phyloP scores from a whole-genome alignment of 176 grass and related monocot species.

The Hordeum vulgare region DNA sequence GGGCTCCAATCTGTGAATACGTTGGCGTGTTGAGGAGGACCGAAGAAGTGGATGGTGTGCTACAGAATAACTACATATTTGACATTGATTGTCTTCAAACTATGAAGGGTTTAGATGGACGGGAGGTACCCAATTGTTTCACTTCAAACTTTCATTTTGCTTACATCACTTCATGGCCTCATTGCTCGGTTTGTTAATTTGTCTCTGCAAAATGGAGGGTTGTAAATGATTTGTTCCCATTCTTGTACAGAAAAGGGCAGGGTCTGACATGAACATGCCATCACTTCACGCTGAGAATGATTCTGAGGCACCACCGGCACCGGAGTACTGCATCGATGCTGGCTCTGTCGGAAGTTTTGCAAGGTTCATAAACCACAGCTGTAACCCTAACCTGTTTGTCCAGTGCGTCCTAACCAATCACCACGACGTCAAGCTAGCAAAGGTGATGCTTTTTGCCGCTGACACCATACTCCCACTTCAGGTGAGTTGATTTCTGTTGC shows the following conservation, averaged over 20 bases:
- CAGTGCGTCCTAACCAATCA: constrained; percentile 85
- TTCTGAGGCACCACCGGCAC: constrained; percentile 44
- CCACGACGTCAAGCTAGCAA: constrained; percentile 69
- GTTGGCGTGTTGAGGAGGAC: constrained; percentile 60
- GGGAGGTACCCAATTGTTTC: constrained; percentile 50
- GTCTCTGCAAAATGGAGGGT: not conserved
- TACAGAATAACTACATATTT: constrained; percentile 70
- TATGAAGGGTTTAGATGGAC: constrained; percentile 83
- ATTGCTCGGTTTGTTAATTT: not conserved
- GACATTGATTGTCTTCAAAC: constrained; percentile 95
- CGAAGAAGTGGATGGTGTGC: constrained; percentile 59
- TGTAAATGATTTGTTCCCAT: not conserved
- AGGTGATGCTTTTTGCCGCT: constrained; percentile 81
- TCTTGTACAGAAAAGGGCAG: constrained; percentile 54
- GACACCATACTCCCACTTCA: constrained; percentile 90
- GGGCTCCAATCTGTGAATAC: constrained; percentile 90
- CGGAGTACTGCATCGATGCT: constrained; percentile 85
- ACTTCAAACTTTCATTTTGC: not conserved
- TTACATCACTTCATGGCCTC: not conserved
- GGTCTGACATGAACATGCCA: constrained; percentile 43
- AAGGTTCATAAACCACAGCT: constrained; percentile 95
- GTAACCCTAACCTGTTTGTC: constrained; percentile 82
- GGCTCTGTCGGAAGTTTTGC: constrained; percentile 60
- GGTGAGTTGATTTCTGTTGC: constrained; percentile 26
- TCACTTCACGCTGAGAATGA: constrained; percentile 46